phyloP scores from a whole-genome alignment of 1,139 yeast genomes.

The Maudiozyma humilis region DNA sequence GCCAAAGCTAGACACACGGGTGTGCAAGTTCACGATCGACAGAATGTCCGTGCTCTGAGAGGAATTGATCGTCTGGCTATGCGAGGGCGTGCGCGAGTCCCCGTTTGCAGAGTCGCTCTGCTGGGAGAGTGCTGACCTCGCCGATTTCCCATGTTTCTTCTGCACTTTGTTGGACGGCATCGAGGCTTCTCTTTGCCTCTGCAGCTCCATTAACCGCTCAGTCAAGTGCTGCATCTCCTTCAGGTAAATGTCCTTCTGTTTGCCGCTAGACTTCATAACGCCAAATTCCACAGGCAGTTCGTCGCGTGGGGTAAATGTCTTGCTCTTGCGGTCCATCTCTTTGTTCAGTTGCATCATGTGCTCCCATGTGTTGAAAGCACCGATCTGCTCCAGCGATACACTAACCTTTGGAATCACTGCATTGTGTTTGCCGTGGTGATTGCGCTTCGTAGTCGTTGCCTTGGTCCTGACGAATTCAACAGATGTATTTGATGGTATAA shows the following conservation, averaged over 20 bases:
- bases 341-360: slow-evolving; percentile 15
- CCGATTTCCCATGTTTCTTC: background rate
- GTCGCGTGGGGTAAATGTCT: background rate
- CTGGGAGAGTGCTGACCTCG: too few species aligned
- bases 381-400: slow-evolving; percentile 21
- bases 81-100: background rate
- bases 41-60: background rate
- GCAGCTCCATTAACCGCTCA: slow-evolving; percentile 20
- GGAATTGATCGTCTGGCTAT: background rate
- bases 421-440: background rate
- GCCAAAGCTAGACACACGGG: background rate
- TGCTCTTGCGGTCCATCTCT: background rate
- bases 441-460: background rate
- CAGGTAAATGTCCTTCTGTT: slow-evolving; percentile 25
- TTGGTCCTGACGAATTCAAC: background rate
- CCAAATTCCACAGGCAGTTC: slow-evolving; percentile 8
- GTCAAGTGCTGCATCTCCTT: slow-evolving; percentile 26
- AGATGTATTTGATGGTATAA: background rate
- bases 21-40: background rate
- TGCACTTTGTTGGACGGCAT: background rate
- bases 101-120: too few species aligned
- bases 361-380: slow-evolving; percentile 19
- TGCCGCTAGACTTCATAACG: slow-evolving; percentile 21
- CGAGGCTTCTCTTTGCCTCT: slow-evolving; percentile 9
- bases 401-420: slow-evolving; percentile 1